Evolutionary conservation across 352 stramenopile genomes (phyloP), one percentile per base, ranked within the genome.

Genomic region (Aphanomyces stellatus): DNA sequence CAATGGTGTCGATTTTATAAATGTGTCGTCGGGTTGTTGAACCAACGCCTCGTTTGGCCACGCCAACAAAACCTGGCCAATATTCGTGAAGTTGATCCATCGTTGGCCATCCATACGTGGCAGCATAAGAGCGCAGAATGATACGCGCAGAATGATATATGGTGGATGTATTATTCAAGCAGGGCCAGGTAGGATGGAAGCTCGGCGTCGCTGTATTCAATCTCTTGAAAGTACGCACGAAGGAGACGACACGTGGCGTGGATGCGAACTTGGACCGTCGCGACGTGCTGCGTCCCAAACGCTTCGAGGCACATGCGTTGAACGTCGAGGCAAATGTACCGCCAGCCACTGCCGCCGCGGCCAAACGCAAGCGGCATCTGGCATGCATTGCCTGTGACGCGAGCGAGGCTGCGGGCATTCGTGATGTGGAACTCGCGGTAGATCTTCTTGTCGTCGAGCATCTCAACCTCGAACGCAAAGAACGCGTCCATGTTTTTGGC

Each of bases 401-500:
- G 77, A 22, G 80, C 82, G 4, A 93, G 72, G 3, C 78, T 88
- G 10, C 82, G 74, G 22, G 81, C 77, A 66, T 93, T 93, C n/a
- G 84, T 91, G 57, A 81, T 65, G 2, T 69, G 72, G 51, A 94
- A 73, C 19, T 73, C 57, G n/a, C 85, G 76, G 53, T 88, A 91
- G 43, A 55, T 76, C 53, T 90, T 81, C 27, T 79, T 73, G 42
- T 89, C 78, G 48, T 93, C 86, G 28, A 94, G 30, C 1, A 92
- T 62, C 31, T 88, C 76, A 37, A 93, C 60, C n/a, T 79, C 61
- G 55, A 93, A 76, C 64, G 88, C 81, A 17, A 93, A 64, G 53
- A 88, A 93, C 27, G 83, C 72, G 25, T 85, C 76, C 51, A 94
- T 76, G 69, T 91, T 84, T 40, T 91, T 91, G 33, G 93, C 71